A percentile compares a stretch with the other conserved stretches of the same genome.
These are phyloP conservation scores for Crassisporium funariophilum DNA, from an alignment of 768 basidiomycete genomes.

Conservation along the genomic window DNA sequence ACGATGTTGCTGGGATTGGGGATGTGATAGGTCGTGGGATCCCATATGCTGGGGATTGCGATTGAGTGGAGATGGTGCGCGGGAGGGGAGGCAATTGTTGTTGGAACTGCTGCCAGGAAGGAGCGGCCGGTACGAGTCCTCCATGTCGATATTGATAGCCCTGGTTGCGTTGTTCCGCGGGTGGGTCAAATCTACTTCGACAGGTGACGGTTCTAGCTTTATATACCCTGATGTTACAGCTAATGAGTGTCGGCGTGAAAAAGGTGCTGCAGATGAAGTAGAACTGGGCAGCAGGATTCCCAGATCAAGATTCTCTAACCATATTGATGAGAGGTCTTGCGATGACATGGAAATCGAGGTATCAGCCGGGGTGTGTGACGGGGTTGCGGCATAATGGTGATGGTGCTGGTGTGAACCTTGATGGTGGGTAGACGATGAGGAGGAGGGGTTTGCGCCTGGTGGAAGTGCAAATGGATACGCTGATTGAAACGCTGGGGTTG, in stretches of 20 bases:
- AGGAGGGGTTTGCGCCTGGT: constrained; percentile 19
- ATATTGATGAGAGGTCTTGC: constrained; percentile 60
- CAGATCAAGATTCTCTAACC: constrained; percentile 49
- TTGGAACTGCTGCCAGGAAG: not conserved
- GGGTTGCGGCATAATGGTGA: constrained; percentile 37
- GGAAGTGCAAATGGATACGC: constrained; percentile 34
- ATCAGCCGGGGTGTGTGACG: constrained; percentile 36
- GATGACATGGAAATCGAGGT: constrained; percentile 52
- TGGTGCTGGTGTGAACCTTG: constrained; percentile 21
- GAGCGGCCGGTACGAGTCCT: not conserved
- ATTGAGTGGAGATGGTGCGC: constrained; percentile 14
- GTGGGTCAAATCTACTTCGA: constrained; percentile 17
- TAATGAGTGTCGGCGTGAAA: constrained; percentile 3
- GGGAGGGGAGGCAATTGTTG: constrained; percentile 14
- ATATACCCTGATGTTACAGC: constrained; percentile 17
- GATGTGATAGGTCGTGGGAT: constrained; percentile 1
- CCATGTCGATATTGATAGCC: constrained; percentile 4
- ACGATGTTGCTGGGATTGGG: not conserved
- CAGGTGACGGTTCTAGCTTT: constrained; percentile 34
- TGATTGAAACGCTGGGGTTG: constrained; percentile 37
- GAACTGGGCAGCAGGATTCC: constrained; percentile 5
- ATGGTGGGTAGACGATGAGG: constrained; percentile 1
- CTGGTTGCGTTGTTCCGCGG: constrained; percentile 12
- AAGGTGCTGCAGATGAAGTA: not conserved
- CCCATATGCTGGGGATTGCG: not conserved